phyloP scores from a whole-genome alignment of 2,329 filamentous ascomycete genomes.

The Microdochium bolleyi region DNA sequence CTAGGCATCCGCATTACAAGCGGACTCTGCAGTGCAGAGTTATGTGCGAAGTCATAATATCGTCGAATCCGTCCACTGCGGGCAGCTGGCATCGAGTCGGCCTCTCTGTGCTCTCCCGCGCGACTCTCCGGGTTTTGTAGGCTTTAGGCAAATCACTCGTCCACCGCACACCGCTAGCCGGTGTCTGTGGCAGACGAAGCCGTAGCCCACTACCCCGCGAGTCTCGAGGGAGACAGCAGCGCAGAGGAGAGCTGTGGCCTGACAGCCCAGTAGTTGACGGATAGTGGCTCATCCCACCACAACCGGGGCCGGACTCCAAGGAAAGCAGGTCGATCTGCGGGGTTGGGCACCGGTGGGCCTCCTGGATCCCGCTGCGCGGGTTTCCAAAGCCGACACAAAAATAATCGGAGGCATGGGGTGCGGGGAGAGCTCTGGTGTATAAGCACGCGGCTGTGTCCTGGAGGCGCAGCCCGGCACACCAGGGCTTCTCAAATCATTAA shows the following conservation, averaged over 20 bases:
- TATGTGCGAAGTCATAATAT: background rate
- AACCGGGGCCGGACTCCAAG: background rate
- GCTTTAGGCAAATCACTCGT: background rate
- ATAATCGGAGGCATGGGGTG: background rate
- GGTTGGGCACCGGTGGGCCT: background rate
- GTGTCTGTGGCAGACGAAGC: background rate
- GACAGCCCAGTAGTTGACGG: background rate
- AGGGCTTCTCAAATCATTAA: background rate
- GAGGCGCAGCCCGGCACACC: background rate
- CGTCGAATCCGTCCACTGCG: background rate
- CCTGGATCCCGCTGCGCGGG: background rate
- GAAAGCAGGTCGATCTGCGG: background rate
- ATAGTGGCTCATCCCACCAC: background rate
- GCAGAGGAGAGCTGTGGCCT: background rate
- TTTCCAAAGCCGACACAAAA: background rate
- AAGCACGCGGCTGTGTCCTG: background rate
- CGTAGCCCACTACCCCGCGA: too few relatives aligned
- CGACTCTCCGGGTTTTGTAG: background rate
- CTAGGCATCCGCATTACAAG: background rate
- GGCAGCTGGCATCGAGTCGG: background rate
- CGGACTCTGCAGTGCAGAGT: slow-evolving; percentile 1
- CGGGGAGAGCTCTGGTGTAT: background rate
- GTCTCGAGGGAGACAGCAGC: background rate
- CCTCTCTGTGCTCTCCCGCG: background rate
- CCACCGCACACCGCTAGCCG: background rate